A percentile compares a stretch with the other conserved stretches of the same genome.
Conservation (phyloP, 345 rosid species). For the Eutrema yunnanense region DNA sequence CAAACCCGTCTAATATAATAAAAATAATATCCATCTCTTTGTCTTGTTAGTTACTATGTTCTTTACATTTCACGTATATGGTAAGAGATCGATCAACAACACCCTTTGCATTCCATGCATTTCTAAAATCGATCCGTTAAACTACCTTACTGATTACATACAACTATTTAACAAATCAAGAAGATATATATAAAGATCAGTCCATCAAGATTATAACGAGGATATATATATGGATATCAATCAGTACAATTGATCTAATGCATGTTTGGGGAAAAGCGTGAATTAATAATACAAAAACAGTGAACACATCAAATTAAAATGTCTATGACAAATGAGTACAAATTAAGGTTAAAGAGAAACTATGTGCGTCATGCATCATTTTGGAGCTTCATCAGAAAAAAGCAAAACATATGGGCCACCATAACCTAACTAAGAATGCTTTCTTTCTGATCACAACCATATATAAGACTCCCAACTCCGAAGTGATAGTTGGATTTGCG, state of each 20-base stretch:
- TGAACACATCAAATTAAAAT: background rate
- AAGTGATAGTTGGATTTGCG: background rate
- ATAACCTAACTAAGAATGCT: background rate
- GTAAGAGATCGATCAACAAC: constrained; percentile 5
- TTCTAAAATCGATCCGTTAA: background rate
- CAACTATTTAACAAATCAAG: background rate
- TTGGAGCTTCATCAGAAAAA: background rate
- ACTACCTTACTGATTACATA: background rate
- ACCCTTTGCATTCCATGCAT: background rate
- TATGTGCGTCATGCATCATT: constrained; percentile 10
- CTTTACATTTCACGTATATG: constrained; percentile 7
- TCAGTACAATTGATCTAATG: background rate
- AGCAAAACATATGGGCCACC: constrained; percentile 7
- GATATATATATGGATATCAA: background rate
- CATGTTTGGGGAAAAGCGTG: background rate
- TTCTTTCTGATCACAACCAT: background rate
- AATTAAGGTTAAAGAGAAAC: background rate
- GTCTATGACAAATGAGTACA: background rate
- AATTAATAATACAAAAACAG: background rate
- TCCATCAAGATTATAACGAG: background rate
- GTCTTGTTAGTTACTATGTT: constrained; percentile 5
- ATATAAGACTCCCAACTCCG: background rate
- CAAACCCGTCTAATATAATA: background rate
- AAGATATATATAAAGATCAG: background rate
- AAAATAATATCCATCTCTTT: background rate